Percentiles rank a stretch among this genome's conserved stretches.
Conservation (phyloP, 2,329 filamentous ascomycete species). For the Xylariaceae sp. region DNA sequence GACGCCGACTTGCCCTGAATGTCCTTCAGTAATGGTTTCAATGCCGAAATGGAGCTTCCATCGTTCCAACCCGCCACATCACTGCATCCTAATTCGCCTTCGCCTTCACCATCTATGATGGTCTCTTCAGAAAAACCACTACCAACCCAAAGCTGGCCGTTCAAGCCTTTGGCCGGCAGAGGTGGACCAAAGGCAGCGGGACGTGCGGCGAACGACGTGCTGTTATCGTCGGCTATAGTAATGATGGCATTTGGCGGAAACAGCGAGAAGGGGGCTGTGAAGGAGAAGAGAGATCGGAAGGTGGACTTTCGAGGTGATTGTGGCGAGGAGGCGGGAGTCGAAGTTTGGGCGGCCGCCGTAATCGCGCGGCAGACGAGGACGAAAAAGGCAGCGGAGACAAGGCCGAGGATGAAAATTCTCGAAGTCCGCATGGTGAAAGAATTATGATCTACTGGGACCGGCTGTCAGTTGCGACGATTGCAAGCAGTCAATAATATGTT, state of each 20-base stretch:
- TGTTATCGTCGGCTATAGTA: constrained; percentile 95
- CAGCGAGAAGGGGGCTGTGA: constrained; percentile 73
- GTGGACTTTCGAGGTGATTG: constrained; percentile 37
- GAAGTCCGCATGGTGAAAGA: constrained; percentile 46
- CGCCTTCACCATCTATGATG: constrained; percentile 56
- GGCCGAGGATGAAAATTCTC: constrained; percentile 48
- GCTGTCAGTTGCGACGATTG: neutral
- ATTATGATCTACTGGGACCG: neutral
- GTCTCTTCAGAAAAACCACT: constrained; percentile 83
- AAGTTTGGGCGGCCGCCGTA: constrained; percentile 35
- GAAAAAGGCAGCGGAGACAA: constrained; percentile 49
- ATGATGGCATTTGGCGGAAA: constrained; percentile 96
- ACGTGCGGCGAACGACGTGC: constrained; percentile 88
- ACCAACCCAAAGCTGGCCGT: constrained; percentile 88
- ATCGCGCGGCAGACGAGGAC: constrained; percentile 52
- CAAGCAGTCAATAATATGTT: neutral
- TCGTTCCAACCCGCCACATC: constrained; percentile 87
- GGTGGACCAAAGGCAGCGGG: constrained; percentile 88
- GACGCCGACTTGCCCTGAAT: constrained; percentile 29
- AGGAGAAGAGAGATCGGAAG: constrained; percentile 59
- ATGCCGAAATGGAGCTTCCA: constrained; percentile 43
- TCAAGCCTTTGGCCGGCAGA: constrained; percentile 70
- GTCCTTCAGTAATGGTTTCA: constrained; percentile 39
- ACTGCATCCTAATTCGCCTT: constrained; percentile 89
- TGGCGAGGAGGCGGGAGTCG: constrained; percentile 25